Conservation (phyloP, 2,329 filamentous ascomycete genomes). For the Sordariomycetes sp. region DNA sequence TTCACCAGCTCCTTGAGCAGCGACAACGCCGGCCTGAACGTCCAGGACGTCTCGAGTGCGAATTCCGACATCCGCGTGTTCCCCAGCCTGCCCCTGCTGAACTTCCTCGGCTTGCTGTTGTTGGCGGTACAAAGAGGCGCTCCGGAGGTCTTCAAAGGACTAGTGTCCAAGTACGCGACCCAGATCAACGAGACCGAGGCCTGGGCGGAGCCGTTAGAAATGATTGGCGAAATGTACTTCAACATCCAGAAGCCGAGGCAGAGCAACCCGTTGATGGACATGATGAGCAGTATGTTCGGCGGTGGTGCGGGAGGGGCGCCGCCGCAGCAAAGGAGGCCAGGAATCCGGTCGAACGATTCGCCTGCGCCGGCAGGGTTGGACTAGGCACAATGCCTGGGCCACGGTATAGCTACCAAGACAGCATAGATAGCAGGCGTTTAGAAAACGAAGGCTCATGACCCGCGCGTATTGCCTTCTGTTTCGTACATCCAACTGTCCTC, state of each 20-base stretch:
- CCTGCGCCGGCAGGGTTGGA: constrained; percentile 53
- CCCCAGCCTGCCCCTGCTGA: constrained; percentile 85
- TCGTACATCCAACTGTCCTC: constrained; percentile 94
- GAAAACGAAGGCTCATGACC: constrained; percentile 10
- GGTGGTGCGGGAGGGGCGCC: constrained; percentile 51
- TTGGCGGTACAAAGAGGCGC: constrained; percentile 73
- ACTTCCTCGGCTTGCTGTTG: constrained; percentile 81
- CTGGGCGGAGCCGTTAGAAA: constrained; percentile 77
- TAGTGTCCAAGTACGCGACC: constrained; percentile 70
- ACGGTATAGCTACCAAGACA: constrained; percentile 13
- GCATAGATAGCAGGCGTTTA: constrained; percentile 13
- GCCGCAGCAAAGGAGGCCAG: constrained; percentile 25
- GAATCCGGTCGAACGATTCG: constrained; percentile 33
- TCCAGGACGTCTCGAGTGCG: constrained; percentile 72
- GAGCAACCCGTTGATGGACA: constrained; percentile 89
- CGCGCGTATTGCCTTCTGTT: constrained; percentile 45
- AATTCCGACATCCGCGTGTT: constrained; percentile 72
- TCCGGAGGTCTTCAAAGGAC: constrained; percentile 70
- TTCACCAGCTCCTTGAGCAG: constrained; percentile 31
- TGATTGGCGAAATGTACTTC: constrained; percentile 96
- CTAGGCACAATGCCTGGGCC: constrained; percentile 19
- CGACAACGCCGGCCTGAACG: constrained; percentile 46
- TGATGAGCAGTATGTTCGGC: constrained; percentile 94
- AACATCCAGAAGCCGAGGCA: constrained; percentile 80
- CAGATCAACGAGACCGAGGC: constrained; percentile 68